Percentiles rank a stretch among this genome's conserved stretches.
Conservation (phyloP, 2,329 filamentous ascomycete species). For the Trichoderma atroviride region DNA sequence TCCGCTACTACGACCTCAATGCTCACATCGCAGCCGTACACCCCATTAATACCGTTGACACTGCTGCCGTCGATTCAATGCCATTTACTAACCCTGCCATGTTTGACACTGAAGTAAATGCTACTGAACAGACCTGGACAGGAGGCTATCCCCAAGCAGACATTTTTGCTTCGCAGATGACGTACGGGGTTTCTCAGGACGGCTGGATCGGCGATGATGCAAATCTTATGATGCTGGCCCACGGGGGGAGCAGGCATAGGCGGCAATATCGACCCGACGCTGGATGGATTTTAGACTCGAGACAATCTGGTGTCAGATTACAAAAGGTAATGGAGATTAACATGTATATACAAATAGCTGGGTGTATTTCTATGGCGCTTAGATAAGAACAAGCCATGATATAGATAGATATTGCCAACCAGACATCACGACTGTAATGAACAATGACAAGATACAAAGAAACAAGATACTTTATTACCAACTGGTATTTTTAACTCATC, state of each 20-base stretch:
- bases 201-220: constrained; percentile 51
- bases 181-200: constrained; percentile 39
- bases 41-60: not conserved
- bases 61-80: not conserved
- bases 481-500: not conserved
- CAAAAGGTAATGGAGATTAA: not conserved
- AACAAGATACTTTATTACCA: not conserved
- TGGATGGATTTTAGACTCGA: constrained; percentile 29
- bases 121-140: constrained; percentile 32
- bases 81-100: constrained; percentile 23
- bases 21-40: constrained; percentile 46
- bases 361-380: not conserved
- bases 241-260: constrained; percentile 34
- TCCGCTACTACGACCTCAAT: constrained; percentile 54
- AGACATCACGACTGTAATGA: constrained; percentile 10
- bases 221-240: constrained; percentile 46
- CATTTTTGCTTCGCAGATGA: constrained; percentile 42
- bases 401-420: not conserved
- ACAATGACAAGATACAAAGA: not conserved
- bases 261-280: constrained; percentile 39
- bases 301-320: not conserved
- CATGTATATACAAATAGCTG: not conserved
- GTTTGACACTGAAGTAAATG: constrained; percentile 31
- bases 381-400: not conserved
- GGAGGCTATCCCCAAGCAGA: constrained; percentile 35